Conservation (phyloP, 1,284 basidiomycete genomes). For the Hemileia vastatrix region DNA sequence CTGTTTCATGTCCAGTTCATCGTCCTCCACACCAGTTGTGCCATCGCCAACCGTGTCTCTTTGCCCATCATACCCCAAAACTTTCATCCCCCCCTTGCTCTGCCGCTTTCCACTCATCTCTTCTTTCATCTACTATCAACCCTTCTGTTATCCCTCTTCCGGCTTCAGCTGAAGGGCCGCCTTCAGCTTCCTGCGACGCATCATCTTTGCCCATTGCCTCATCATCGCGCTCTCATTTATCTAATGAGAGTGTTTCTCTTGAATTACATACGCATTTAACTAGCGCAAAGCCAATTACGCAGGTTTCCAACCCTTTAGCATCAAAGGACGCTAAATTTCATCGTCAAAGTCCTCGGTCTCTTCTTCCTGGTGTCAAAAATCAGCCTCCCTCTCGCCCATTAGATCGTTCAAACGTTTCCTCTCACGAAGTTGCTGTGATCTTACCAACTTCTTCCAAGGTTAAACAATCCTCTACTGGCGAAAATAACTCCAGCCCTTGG, state of each 20-base stretch:
- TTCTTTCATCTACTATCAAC: conserved; percentile 21
- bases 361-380: conserved; percentile 46
- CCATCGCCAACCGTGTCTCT: conserved; percentile 16
- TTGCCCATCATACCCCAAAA: conserved; percentile 8
- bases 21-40: conserved; percentile 40
- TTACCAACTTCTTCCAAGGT: neutral
- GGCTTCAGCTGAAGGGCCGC: conserved; percentile 12
- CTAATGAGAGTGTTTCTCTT: neutral
- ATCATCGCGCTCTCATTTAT: neutral
- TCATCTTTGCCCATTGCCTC: too few relatives aligned
- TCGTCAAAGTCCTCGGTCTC: conserved; percentile 23
- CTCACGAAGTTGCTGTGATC: neutral
- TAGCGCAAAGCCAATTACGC: neutral
- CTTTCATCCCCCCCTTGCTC: conserved; percentile 37
- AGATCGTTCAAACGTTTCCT: neutral
- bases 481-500: too few relatives aligned
- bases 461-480: too few relatives aligned
- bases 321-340: conserved; percentile 47
- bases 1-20: conserved; percentile 56
- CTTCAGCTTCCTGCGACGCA: neutral
- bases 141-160: conserved; percentile 8
- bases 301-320: conserved; percentile 53
- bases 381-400: conserved; percentile 11
- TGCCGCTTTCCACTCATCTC: too few relatives aligned
- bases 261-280: neutral